Conservation (phyloP, 1,284 basidiomycete species). For the Tylopilus sp. region DNA sequence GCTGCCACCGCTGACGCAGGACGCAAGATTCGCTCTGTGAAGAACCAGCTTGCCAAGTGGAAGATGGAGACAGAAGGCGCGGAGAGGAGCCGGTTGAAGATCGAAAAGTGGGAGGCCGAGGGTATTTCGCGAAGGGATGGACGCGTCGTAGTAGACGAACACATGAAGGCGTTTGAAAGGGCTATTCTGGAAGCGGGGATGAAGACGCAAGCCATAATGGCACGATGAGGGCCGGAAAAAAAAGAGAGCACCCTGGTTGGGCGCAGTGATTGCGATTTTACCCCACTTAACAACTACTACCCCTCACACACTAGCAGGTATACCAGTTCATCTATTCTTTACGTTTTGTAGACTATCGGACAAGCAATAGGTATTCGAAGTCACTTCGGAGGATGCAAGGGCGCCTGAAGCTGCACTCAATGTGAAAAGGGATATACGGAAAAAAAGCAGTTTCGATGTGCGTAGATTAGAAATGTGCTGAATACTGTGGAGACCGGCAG, state of each 20-base stretch:
- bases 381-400: neutral
- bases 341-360: constrained; percentile 26
- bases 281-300: constrained; percentile 9
- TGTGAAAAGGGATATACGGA: no score
- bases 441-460: no score
- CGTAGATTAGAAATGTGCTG: no score
- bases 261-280: constrained; percentile 8
- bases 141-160: constrained; percentile 66
- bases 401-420: no score
- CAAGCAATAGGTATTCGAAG: neutral
- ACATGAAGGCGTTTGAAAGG: constrained; percentile 66
- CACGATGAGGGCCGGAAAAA: constrained; percentile 29
- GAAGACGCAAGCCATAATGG: constrained; percentile 77
- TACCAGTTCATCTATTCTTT: constrained; percentile 18
- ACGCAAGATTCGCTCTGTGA: constrained; percentile 73
- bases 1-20: constrained; percentile 79
- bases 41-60: constrained; percentile 77
- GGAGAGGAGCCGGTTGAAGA: constrained; percentile 66
- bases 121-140: constrained; percentile 46
- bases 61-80: constrained; percentile 76
- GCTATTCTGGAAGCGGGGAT: constrained; percentile 64
- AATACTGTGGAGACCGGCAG: no score
- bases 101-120: constrained; percentile 75
- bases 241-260: neutral
- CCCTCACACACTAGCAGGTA: constrained; percentile 13